Conservation (phyloP, 2,329 filamentous ascomycete species). For the Neofusicoccum umdonicola region DNA sequence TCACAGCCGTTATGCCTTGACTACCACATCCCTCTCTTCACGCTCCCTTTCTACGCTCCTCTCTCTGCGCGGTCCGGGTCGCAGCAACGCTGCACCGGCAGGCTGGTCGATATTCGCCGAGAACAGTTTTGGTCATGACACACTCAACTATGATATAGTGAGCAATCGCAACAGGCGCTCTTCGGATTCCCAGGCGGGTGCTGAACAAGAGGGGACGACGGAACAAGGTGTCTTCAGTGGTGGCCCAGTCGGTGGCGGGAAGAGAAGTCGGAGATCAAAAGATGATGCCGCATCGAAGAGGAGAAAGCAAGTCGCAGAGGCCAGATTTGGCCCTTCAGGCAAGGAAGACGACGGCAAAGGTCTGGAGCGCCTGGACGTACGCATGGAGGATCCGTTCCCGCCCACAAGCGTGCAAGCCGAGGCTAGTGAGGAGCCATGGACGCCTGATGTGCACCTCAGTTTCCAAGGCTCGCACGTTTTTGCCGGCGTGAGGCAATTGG, state of each 20-base stretch:
- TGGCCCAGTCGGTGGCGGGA: not conserved
- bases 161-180: not conserved
- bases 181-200: not conserved
- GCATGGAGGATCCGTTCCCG: conserved; percentile 48
- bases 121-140: conserved; percentile 52
- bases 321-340: conserved; percentile 64
- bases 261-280: not conserved
- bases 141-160: conserved; percentile 41
- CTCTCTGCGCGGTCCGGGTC: conserved; percentile 65
- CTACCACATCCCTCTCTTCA: conserved; percentile 65
- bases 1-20: conserved; percentile 67
- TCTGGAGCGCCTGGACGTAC: conserved; percentile 50
- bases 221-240: not conserved
- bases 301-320: conserved; percentile 60
- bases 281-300: conserved; percentile 49
- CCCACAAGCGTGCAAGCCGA: not conserved
- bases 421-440: conserved; percentile 41
- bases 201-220: not conserved
- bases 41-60: conserved; percentile 70
- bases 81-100: conserved; percentile 69
- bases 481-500: conserved; percentile 72
- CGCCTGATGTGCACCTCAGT: conserved; percentile 62
- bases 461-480: conserved; percentile 79
- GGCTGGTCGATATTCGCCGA: conserved; percentile 79
- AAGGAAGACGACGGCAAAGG: conserved; percentile 36